Percentiles rank a stretch among this genome's conserved stretches.
These are phyloP conservation scores for Solanum sejunctum DNA, from an alignment of 257 asterid genomes.

Conservation along the genomic window DNA sequence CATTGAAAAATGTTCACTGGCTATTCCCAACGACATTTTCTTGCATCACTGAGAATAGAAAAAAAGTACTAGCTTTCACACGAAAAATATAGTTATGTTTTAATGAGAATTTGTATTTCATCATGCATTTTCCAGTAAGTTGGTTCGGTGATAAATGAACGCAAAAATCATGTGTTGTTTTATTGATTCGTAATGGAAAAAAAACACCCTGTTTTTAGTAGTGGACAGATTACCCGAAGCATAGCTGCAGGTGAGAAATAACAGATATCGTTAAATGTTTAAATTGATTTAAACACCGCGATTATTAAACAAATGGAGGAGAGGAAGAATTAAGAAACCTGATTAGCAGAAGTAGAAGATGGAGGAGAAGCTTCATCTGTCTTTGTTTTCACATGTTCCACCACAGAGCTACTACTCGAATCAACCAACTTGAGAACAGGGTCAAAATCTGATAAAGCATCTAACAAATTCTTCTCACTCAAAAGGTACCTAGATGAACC, in stretches of 20 bases:
- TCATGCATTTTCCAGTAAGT: not conserved
- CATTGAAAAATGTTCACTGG: not conserved
- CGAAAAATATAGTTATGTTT: no score
- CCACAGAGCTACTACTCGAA: not conserved
- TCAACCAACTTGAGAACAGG: constrained; percentile 8
- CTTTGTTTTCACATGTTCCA: not conserved
- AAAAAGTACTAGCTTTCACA: no score
- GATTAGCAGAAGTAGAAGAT: not conserved
- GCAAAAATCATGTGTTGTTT: not conserved
- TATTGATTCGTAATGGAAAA: not conserved
- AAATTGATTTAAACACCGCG: not conserved
- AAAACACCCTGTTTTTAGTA: no score
- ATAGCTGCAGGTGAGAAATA: no score
- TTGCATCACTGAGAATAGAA: no score
- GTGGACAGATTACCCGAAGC: no score
- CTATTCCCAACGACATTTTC: not conserved
- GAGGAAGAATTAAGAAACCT: not conserved
- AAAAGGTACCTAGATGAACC: constrained; percentile 59
- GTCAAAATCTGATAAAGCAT: constrained; percentile 24
- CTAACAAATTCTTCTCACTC: constrained; percentile 33
- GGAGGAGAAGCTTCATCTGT: constrained; percentile 9
- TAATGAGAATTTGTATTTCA: no score
- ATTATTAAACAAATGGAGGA: not conserved
- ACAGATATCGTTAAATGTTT: not conserved
- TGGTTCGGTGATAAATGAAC: not conserved